Base-by-base conservation (phyloP, 148 eudicot species). In the Spergularia bocconei region DNA sequence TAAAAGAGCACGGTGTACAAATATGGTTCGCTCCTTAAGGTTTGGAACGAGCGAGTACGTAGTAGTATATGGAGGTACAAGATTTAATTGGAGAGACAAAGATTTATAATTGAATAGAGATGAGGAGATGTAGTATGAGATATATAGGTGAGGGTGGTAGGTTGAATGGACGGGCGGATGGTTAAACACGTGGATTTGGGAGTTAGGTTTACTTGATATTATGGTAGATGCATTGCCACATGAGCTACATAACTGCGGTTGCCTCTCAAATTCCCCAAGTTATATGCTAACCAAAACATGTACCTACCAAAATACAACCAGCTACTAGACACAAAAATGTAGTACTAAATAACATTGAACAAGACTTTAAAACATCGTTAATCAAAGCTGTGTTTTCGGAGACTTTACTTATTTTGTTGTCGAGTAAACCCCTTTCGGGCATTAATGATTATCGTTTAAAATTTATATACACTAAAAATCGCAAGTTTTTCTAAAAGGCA, bases 81-180 rank as follows among this genome's bases (percentile, higher is more conserved):
- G 48, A 44, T 44, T 44, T 29, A 44, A 44, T 6, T 63, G 13
- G 8, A 38, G 20, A 39, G 48, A 15, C 13, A 21, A 50, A 55
- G 68, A 16, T 50, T 29, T 29, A 15, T 29, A 20, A 39, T 6
- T 44, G 48, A 71, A 5, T 21, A 14, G 20, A 57, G 12, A 7
- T 50, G 70, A 0, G 53, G 53, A 8, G 2, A 20, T 25, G 72
- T 13, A 15, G 52, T 7, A 41, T 14, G 72, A 53, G 41, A 69
- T 54, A 69, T 69, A 69, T 69, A 69, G 72, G 60, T 3, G 60
- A 53, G 54, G 47, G 72, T 55, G 78, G 71, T 75, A 75, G 78
- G 78, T 75, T 65, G 63, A 57, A 65, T 75, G 78, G 78, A 75
- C 33, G 78, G 78, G 78, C 44, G 66, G 78, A 54, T 75, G 62